Evolutionary conservation across 495 filamentous ascomycete species (phyloP).

Genomic region (Penicillium coffeae): DNA sequence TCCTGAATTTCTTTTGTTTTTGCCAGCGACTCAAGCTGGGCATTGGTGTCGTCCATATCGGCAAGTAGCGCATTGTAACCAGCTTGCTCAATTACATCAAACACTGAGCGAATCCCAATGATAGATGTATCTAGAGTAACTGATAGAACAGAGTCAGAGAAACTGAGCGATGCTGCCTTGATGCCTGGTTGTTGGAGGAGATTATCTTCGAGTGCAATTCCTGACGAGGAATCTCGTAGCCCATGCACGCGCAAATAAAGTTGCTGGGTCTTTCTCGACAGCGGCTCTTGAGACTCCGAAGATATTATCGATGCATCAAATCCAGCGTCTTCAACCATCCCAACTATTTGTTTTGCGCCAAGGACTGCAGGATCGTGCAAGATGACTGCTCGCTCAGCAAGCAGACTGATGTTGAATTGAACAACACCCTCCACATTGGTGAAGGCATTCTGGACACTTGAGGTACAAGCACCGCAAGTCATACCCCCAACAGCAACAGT

Average conservation of each 20-base stretch:
- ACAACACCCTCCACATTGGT: conserved; percentile 69
- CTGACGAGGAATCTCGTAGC: conserved; percentile 63
- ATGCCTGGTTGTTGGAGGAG: conserved; percentile 67
- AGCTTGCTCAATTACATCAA: conserved; percentile 72
- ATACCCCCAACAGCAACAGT: conserved; percentile 88
- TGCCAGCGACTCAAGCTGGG: conserved; percentile 89
- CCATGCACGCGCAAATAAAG: conserved; percentile 83
- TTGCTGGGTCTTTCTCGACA: conserved; percentile 37
- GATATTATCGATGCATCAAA: conserved; percentile 78
- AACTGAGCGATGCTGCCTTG: conserved; percentile 63
- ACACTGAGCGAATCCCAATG: conserved; percentile 75
- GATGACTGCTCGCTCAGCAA: conserved; percentile 88
- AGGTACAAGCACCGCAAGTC: conserved; percentile 96
- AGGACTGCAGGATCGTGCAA: conserved; percentile 73
- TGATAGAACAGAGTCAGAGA: conserved; percentile 61
- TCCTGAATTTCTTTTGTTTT: conserved; percentile 96
- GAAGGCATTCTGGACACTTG: conserved; percentile 83
- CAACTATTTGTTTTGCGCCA: conserved; percentile 64
- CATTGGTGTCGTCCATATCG: conserved; percentile 92
- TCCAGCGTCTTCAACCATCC: conserved; percentile 66
- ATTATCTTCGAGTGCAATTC: conserved; percentile 64
- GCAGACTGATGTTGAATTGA: conserved; percentile 88
- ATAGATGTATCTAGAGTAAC: conserved; percentile 66
- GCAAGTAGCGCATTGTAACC: conserved; percentile 87
- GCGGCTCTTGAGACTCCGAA: conserved; percentile 34